Evolutionary conservation across 1,284 basidiomycete genomes (phyloP), one percentile per base, ranked within the genome.

Genomic region (Tetrapyrgos nigripes): DNA sequence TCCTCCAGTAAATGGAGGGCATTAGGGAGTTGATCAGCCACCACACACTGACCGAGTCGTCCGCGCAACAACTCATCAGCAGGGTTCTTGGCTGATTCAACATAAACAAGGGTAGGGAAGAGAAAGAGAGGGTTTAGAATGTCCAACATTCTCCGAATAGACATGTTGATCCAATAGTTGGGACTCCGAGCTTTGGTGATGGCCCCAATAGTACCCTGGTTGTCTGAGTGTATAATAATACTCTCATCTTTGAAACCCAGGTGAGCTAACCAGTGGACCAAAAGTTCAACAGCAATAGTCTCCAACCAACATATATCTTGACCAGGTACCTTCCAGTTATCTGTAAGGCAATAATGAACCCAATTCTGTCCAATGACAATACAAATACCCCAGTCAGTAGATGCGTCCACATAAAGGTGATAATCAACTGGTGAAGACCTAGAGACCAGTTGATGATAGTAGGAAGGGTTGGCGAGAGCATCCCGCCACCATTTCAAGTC

Each of bases 131-230:
- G 51, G 13, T 60, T 48, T 5, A 73, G 61, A 21, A 70, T 55
- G 4, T 53, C 27, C 5, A 62, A 57, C 0, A 70, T 65, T 3
- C 71, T 64, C 11, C 70, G 66, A 23, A 80, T 66, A 19, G 68
- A 70, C 0, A 65, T 31, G 58, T 81, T 81, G 17, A 76, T 70
- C 40, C 71, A 62, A 6, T 44, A 48, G 50, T 77, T 79, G 0
- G 66, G 40, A 44, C 70, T 72, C 1, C 71, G 56, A 2, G 74
- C 74, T 29, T 75, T 71, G 9, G 60, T 54, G 45, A 76, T 67
- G 1, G 77, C 77, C 2, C 72, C 72, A 14, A 79, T 73, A 1
- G 77, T 73, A 2, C 78, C 78, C 43, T 70, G 60, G 62, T 81
- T 81, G 17, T 53, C 56, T 1, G 57, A 58, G 14, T 55, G 43